These are phyloP conservation scores for Cercophora scortea DNA, from an alignment of 495 filamentous ascomycete genomes.

Conservation along the genomic window DNA sequence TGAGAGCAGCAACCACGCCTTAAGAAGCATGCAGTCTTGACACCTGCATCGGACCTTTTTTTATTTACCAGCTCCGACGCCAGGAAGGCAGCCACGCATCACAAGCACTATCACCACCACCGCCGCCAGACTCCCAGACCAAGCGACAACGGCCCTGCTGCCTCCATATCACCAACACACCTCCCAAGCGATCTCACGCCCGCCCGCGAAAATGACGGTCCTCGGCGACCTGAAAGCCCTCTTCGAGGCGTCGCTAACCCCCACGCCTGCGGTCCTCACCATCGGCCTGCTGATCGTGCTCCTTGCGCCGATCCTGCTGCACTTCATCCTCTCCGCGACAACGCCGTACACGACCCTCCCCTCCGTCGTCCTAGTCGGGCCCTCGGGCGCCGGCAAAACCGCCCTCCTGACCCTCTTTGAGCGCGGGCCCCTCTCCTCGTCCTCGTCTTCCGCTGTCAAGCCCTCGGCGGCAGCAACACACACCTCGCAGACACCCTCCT, in stretches of 20 bases:
- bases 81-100: no score
- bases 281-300: slow-evolving; percentile 64
- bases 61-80: no score
- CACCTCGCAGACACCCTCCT: slow-evolving; percentile 69
- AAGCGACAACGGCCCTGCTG: no score
- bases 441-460: slow-evolving; percentile 9
- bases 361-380: slow-evolving; percentile 79
- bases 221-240: slow-evolving; percentile 19
- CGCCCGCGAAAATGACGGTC: slow-evolving; percentile 8
- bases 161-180: not conserved
- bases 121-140: not conserved
- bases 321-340: slow-evolving; percentile 62
- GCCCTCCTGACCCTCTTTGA: slow-evolving; percentile 66
- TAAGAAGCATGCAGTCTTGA: not conserved
- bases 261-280: slow-evolving; percentile 48
- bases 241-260: slow-evolving; percentile 41
- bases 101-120: no score
- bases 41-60: not conserved
- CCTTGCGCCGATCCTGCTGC: slow-evolving; percentile 67
- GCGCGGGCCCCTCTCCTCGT: slow-evolving; percentile 24
- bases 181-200: not conserved
- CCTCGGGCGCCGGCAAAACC: slow-evolving; percentile 82
- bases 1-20: not conserved
- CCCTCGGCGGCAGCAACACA: slow-evolving; percentile 49
- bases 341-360: slow-evolving; percentile 61